phyloP scores from a whole-genome alignment of 2,329 filamentous ascomycete genomes.

The Thelonectria discophora region DNA sequence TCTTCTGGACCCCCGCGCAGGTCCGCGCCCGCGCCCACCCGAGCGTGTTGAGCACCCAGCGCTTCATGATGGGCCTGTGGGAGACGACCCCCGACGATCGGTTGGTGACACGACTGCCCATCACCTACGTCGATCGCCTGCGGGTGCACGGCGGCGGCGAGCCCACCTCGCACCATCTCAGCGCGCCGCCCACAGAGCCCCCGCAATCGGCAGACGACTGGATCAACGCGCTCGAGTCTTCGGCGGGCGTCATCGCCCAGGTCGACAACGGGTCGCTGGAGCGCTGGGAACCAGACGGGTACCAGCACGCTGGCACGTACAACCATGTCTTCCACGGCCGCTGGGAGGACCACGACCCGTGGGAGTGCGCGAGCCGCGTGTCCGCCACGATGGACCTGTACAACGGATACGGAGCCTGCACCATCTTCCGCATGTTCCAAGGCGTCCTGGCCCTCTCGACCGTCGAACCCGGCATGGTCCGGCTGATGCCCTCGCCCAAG shows the following conservation, averaged over 20 bases:
- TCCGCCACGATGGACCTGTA: constrained; percentile 64
- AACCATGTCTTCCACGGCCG: constrained; percentile 61
- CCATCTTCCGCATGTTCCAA: constrained; percentile 68
- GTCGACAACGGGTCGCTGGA: constrained; percentile 76
- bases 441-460: constrained; percentile 63
- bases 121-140: constrained; percentile 74
- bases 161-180: constrained; percentile 32
- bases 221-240: constrained; percentile 53
- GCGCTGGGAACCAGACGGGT: constrained; percentile 75
- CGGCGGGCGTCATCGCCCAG: constrained; percentile 67
- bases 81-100: constrained; percentile 63
- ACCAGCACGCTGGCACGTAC: constrained; percentile 67
- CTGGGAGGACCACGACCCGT: constrained; percentile 66
- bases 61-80: constrained; percentile 74
- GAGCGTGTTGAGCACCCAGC: constrained; percentile 69
- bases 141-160: constrained; percentile 66
- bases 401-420: constrained; percentile 66
- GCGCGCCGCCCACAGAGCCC: constrained; percentile 36
- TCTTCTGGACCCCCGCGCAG: constrained; percentile 78
- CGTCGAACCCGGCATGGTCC: constrained; percentile 73
- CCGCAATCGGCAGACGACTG: constrained; percentile 50
- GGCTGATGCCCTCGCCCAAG: constrained; percentile 76
- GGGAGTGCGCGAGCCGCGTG: constrained; percentile 62
- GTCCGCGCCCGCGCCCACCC: constrained; percentile 73
- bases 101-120: constrained; percentile 68